Evolutionary conservation across 106 monocot genomes (phyloP).

Genomic region (Amphibolis antarctica): DNA sequence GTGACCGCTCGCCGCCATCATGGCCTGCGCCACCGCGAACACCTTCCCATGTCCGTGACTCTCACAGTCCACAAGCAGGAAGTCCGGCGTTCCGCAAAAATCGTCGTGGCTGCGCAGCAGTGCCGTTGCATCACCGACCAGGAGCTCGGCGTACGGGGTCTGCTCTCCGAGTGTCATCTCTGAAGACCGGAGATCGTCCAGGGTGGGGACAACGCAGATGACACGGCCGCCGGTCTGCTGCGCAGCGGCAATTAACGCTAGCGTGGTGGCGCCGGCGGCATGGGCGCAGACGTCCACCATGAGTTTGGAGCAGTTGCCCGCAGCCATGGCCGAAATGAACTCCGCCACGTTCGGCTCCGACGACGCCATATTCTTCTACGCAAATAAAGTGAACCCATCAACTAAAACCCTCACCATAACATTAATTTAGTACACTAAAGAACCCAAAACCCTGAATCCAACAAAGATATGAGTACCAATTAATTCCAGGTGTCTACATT

Average conservation of each 20-base stretch:
- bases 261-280: conserved; percentile 37
- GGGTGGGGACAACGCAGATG: conserved; percentile 31
- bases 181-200: conserved; percentile 15
- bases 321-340: conserved; percentile 59
- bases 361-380: conserved; percentile 23
- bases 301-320: conserved; percentile 36
- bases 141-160: conserved; percentile 23
- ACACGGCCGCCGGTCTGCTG: conserved; percentile 43
- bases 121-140: conserved; percentile 24
- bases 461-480: background rate
- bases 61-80: conserved; percentile 48
- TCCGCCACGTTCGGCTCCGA: conserved; percentile 45
- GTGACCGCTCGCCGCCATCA: conserved; percentile 7
- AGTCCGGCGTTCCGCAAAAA: conserved; percentile 23
- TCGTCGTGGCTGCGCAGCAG: conserved; percentile 10
- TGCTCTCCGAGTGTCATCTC: conserved; percentile 10
- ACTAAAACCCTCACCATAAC: background rate
- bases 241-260: conserved; percentile 45
- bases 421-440: too few species aligned
- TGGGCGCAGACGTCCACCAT: conserved; percentile 43
- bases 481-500: background rate
- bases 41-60: conserved; percentile 11
- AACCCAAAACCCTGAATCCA: background rate
- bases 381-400: background rate
- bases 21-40: conserved; percentile 28